phyloP scores from a whole-genome alignment of 495 filamentous ascomycete species.

The Cudoniella acicularis region DNA sequence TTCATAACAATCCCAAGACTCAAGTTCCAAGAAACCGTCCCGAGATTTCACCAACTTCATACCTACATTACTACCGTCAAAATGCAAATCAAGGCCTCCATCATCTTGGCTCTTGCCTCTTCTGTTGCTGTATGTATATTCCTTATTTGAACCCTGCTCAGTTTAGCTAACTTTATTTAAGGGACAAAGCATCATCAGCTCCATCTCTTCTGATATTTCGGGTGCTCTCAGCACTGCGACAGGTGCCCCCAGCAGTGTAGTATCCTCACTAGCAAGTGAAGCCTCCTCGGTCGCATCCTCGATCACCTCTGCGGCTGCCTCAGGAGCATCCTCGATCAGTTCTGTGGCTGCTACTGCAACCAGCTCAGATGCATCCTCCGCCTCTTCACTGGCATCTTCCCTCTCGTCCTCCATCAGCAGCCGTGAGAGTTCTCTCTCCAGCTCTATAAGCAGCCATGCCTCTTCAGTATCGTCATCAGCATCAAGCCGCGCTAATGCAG shows the following conservation, averaged over 20 bases:
- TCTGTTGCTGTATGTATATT: constrained; percentile 12
- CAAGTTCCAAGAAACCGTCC: background rate
- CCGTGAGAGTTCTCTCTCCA: background rate
- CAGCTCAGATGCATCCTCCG: too few relatives aligned
- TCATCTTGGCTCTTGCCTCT: constrained; percentile 30
- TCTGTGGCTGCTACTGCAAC: background rate
- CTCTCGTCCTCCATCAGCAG: constrained; percentile 1
- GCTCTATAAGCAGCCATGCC: background rate
- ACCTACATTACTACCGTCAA: constrained; percentile 12
- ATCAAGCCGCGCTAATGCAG: background rate
- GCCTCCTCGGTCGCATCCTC: constrained; percentile 12
- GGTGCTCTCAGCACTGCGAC: constrained; percentile 24
- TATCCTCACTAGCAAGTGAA: constrained; percentile 1
- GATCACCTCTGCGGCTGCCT: constrained; percentile 12
- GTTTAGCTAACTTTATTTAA: constrained; percentile 4
- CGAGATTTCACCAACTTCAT: constrained; percentile 5
- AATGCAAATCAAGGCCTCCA: constrained; percentile 34
- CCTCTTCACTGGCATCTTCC: background rate
- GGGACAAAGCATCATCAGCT: constrained; percentile 12
- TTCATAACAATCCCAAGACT: background rate
- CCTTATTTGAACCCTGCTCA: background rate
- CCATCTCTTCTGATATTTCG: constrained; percentile 27
- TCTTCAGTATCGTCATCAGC: constrained; percentile 5
- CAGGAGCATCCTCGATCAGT: background rate
- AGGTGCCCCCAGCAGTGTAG: constrained; percentile 14